Evolutionary conservation across 2,329 filamentous ascomycete species (phyloP).

Genomic region (Claviceps fusiformis): DNA sequence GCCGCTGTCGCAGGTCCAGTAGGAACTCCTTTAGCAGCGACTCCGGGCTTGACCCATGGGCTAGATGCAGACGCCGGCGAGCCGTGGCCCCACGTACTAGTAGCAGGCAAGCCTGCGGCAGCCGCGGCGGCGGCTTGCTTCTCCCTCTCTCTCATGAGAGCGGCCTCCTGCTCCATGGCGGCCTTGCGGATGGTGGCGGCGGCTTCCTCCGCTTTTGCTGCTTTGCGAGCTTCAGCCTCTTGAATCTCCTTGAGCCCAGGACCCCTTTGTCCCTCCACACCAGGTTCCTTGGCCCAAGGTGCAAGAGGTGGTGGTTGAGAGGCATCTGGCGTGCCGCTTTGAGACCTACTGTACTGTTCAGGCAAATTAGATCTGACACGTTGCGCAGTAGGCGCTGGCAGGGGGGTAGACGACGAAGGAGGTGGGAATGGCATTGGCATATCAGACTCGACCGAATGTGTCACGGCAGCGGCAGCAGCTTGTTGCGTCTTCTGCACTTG

Average conservation of each 20-base stretch:
- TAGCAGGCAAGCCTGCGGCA: constrained; percentile 71
- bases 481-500: constrained; percentile 64
- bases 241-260: constrained; percentile 95
- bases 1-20: constrained; percentile 11
- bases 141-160: constrained; percentile 45
- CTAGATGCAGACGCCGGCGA: constrained; percentile 55
- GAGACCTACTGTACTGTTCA: constrained; percentile 57
- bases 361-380: constrained; percentile 72
- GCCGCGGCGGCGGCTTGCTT: constrained; percentile 35
- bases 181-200: constrained; percentile 66
- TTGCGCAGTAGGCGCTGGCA: constrained; percentile 81
- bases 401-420: constrained; percentile 63
- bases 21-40: constrained; percentile 27
- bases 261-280: constrained; percentile 57
- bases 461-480: constrained; percentile 28
- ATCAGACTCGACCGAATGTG: constrained; percentile 39
- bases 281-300: constrained; percentile 85
- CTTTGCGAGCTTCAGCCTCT: constrained; percentile 84
- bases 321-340: constrained; percentile 60
- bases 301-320: constrained; percentile 59
- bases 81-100: constrained; percentile 76
- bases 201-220: constrained; percentile 73
- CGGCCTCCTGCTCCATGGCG: constrained; percentile 65
- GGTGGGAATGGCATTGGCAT: constrained; percentile 66
- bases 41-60: constrained; percentile 54